Evolutionary conservation across 202 grass and related monocot species (phyloP).

Genomic region (Schoenoplectus triqueter): DNA sequence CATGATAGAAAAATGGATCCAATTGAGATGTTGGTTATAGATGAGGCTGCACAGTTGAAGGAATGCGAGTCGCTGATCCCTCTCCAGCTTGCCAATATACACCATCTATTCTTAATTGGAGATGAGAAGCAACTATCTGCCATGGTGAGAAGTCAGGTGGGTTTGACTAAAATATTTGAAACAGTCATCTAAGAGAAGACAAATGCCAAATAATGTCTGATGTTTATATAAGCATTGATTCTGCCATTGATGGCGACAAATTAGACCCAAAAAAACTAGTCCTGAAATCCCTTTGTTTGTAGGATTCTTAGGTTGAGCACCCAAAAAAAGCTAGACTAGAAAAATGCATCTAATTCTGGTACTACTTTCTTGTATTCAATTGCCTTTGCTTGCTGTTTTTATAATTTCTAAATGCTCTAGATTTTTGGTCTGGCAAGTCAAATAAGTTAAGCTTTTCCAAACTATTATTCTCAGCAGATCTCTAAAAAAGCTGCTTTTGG

Average conservation of each 20-base stretch:
- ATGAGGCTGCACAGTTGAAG: conserved; percentile 92
- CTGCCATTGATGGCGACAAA: background rate
- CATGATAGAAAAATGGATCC: conserved; percentile 56
- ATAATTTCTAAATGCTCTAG: background rate
- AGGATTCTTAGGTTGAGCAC: background rate
- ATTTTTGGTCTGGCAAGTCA: background rate
- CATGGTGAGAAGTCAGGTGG: conserved; percentile 85
- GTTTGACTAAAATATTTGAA: conserved; percentile 4
- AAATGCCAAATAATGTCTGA: background rate
- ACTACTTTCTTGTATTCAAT: conserved; percentile 34
- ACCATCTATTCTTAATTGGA: conserved; percentile 75
- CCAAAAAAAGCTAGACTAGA: background rate
- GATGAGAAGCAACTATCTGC: conserved; percentile 86
- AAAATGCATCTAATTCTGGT: background rate
- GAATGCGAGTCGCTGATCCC: conserved; percentile 89
- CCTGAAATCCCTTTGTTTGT: background rate
- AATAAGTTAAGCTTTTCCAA: background rate
- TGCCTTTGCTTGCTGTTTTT: background rate
- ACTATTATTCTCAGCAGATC: conserved; percentile 49
- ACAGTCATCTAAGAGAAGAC: background rate
- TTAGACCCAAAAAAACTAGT: background rate
- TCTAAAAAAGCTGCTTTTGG: conserved; percentile 71
- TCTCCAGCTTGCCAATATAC: conserved; percentile 58
- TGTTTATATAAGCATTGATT: conserved; percentile 31
- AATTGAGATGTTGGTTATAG: conserved; percentile 76